Percentiles rank a stretch among this genome's conserved stretches.
phyloP scores from a whole-genome alignment of 2,329 filamentous ascomycete genomes.

The Aureobasidium uvarum region DNA sequence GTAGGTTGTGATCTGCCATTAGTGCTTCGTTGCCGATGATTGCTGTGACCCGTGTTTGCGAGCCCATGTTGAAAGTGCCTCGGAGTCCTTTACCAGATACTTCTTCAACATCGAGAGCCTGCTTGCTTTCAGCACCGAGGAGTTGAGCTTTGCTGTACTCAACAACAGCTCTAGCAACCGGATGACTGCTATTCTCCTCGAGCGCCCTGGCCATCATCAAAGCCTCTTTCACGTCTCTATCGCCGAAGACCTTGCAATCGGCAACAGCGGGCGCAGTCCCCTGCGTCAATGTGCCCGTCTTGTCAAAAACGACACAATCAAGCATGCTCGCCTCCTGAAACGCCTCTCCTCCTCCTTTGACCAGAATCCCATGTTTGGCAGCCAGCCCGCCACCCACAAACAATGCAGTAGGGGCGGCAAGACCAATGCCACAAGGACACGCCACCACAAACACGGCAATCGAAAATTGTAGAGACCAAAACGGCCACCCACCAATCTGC shows the following conservation, averaged over 20 bases:
- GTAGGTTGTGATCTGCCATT: conserved; percentile 50
- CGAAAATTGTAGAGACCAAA: conserved; percentile 77
- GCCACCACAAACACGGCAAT: conserved; percentile 86
- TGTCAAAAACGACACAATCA: conserved; percentile 81
- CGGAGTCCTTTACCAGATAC: conserved; percentile 69
- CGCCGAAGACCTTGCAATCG: conserved; percentile 19
- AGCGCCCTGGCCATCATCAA: conserved; percentile 59
- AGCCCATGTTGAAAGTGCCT: conserved; percentile 48
- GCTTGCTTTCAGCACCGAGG: background rate
- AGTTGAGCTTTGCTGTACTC: conserved; percentile 46
- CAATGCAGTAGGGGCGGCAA: conserved; percentile 80
- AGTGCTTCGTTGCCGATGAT: conserved; percentile 71
- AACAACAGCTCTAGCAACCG: conserved; percentile 68
- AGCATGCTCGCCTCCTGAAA: conserved; percentile 80
- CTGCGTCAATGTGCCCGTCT: conserved; percentile 78
- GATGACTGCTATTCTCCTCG: conserved; percentile 72
- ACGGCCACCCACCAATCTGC: conserved; percentile 62
- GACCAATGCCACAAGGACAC: conserved; percentile 77
- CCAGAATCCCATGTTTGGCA: conserved; percentile 75
- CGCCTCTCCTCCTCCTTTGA: conserved; percentile 79
- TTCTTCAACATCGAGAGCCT: conserved; percentile 55
- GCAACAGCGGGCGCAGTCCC: conserved; percentile 59
- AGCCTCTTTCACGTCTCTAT: conserved; percentile 38
- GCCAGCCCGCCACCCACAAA: conserved; percentile 80
- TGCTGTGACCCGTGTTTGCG: conserved; percentile 43